phyloP scores from a whole-genome alignment of 1,284 basidiomycete species.

The Mycena citricolor region DNA sequence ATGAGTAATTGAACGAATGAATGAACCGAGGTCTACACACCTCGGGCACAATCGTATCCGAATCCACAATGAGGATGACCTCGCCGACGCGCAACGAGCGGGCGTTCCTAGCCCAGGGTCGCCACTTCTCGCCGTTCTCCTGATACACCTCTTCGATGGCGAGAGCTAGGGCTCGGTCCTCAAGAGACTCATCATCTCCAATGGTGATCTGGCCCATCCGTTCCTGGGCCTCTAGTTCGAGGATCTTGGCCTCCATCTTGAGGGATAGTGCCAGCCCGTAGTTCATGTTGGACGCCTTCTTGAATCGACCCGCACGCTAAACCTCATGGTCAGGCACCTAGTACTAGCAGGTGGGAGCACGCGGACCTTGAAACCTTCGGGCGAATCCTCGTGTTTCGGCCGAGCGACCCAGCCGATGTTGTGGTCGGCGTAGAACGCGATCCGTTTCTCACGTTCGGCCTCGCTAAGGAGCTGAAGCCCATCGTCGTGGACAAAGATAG shows the following conservation, averaged over 20 bases:
- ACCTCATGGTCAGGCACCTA: too few species aligned
- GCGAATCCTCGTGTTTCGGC: conserved; percentile 56
- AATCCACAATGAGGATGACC: conserved; percentile 72
- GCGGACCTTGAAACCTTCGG: conserved; percentile 72
- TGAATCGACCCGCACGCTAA: conserved; percentile 87
- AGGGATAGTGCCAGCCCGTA: conserved; percentile 55
- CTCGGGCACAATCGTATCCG: conserved; percentile 84
- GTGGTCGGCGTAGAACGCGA: conserved; percentile 76
- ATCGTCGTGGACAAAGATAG: conserved; percentile 78
- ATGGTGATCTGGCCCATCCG: conserved; percentile 34
- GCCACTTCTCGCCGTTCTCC: conserved; percentile 51
- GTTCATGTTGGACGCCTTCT: conserved; percentile 91
- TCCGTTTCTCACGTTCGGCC: conserved; percentile 64
- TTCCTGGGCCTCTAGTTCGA: conserved; percentile 41
- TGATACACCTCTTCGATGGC: conserved; percentile 69
- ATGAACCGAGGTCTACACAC: conserved; percentile 32
- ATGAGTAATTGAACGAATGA: conserved; percentile 6
- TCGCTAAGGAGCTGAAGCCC: conserved; percentile 63
- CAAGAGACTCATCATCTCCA: conserved; percentile 39
- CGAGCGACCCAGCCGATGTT: conserved; percentile 84
- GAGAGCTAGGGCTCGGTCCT: conserved; percentile 62
- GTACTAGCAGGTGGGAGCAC: too few species aligned
- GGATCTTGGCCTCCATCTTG: conserved; percentile 45
- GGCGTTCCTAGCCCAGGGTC: conserved; percentile 66
- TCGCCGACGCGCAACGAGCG: conserved; percentile 60